Percentiles rank a stretch among this genome's conserved stretches.
Evolutionary conservation across 768 basidiomycete species (phyloP).

Genomic region (Strobilomyces echinocephalus): DNA sequence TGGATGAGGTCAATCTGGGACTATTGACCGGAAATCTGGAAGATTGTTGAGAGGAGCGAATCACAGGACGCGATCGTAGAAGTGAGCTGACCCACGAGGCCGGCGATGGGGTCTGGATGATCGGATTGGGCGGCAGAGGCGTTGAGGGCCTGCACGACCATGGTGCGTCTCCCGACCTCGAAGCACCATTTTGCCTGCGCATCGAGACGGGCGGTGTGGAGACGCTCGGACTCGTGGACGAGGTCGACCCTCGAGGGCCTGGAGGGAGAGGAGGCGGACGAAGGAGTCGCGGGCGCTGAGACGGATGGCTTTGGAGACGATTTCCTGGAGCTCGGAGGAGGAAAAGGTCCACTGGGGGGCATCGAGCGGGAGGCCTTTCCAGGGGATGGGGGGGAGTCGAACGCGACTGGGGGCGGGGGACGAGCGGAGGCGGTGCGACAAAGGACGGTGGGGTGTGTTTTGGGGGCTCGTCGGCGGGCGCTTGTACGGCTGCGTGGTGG

Average conservation of each 20-base stretch:
- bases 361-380: slow-evolving; percentile 67
- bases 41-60: slow-evolving; percentile 49
- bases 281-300: slow-evolving; percentile 64
- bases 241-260: slow-evolving; percentile 57
- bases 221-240: slow-evolving; percentile 53
- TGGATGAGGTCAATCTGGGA: slow-evolving; percentile 56
- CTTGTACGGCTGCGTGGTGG: slow-evolving; percentile 15
- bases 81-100: slow-evolving; percentile 53
- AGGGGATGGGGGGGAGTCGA: slow-evolving; percentile 55
- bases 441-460: slow-evolving; percentile 3
- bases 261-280: slow-evolving; percentile 61
- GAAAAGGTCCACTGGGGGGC: slow-evolving; percentile 59
- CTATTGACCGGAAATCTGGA: slow-evolving; percentile 57
- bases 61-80: slow-evolving; percentile 58
- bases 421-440: slow-evolving; percentile 31
- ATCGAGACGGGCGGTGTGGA: slow-evolving; percentile 46
- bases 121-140: background rate
- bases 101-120: slow-evolving; percentile 29
- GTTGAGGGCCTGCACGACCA: slow-evolving; percentile 64
- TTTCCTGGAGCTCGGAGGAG: slow-evolving; percentile 56
- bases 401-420: slow-evolving; percentile 48
- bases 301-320: slow-evolving; percentile 69
- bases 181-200: slow-evolving; percentile 68
- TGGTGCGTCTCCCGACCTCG: slow-evolving; percentile 59
- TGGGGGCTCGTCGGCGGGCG: background rate